A percentile compares a stretch with the other conserved stretches of the same genome.
Conservation (phyloP, 73 alveolate genomes). For the Tetrahymena elliotti region DNA sequence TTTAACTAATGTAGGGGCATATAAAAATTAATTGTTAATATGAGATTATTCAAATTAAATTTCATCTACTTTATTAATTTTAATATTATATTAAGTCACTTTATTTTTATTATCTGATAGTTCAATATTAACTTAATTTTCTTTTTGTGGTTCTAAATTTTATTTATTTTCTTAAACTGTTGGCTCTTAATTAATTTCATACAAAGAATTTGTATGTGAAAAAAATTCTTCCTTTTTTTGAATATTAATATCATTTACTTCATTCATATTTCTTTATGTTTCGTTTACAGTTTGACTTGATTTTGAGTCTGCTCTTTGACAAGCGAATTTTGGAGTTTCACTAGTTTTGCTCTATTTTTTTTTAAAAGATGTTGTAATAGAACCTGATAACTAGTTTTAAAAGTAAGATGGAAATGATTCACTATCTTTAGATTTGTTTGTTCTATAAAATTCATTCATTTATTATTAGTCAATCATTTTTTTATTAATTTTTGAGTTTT, state of each 20-base stretch:
- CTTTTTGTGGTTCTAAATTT: not conserved
- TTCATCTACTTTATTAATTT: not conserved
- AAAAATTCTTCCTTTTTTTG: not conserved
- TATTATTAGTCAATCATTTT: not conserved
- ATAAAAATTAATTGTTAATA: not conserved
- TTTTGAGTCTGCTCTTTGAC: not conserved
- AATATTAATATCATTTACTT: too few species aligned
- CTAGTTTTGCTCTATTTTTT: too few species aligned
- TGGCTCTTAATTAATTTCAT: not conserved
- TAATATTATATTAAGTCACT: not conserved
- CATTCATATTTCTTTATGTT: too few species aligned
- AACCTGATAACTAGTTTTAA: not conserved
- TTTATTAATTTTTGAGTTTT: not conserved
- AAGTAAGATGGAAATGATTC: not conserved
- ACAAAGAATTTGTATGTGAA: not conserved
- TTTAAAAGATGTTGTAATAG: not conserved
- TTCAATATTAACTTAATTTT: too few species aligned
- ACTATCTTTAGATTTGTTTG: not conserved
- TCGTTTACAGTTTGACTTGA: not conserved
- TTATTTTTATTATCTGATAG: too few species aligned
- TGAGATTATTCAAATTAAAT: not conserved
- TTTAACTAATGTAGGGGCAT: not conserved
- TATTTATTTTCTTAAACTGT: not conserved
- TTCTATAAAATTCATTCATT: not conserved
- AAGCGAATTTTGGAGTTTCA: not conserved